phyloP scores from a whole-genome alignment of 805 yeast species.

The Tetrapisispora arboricola region DNA sequence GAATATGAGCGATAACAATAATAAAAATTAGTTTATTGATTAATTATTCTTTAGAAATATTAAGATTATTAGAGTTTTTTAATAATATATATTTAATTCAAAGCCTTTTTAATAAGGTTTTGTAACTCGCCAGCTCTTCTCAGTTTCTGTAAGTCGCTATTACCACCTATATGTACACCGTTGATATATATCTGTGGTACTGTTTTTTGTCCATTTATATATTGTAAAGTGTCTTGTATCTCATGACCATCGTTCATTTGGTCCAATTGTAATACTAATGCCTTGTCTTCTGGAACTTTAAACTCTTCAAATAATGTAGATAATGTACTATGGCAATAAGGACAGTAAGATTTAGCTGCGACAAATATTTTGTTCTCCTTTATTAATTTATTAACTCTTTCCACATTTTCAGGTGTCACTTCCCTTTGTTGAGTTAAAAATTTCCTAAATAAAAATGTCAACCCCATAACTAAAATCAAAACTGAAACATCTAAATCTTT shows the following conservation, averaged over 20 bases:
- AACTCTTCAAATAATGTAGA: constrained; percentile 30
- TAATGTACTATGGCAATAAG: constrained; percentile 44
- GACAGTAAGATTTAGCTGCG: constrained; percentile 74
- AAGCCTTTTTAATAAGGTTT: constrained; percentile 18
- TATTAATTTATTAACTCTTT: constrained; percentile 55
- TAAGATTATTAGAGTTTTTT: too few species aligned
- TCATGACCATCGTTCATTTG: constrained; percentile 64
- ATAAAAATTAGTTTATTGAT: too few species aligned
- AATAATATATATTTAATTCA: background rate
- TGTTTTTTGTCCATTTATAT: constrained; percentile 81
- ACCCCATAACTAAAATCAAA: constrained; percentile 13
- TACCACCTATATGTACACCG: constrained; percentile 93
- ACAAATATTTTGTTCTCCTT: constrained; percentile 58
- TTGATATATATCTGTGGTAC: constrained; percentile 88
- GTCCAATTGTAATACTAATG: constrained; percentile 33
- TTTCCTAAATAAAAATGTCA: background rate
- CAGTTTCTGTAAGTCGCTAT: constrained; percentile 75
- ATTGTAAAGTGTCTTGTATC: constrained; percentile 66
- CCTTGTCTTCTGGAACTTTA: constrained; percentile 36
- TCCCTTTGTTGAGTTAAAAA: constrained; percentile 22
- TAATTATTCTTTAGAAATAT: too few species aligned
- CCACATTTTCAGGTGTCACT: constrained; percentile 50
- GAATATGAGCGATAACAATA: too few species aligned
- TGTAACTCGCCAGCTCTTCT: constrained; percentile 52
- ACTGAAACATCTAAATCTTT: constrained; percentile 10